These are phyloP conservation scores for Magnolia changhungtana DNA, from an alignment of 164 flowering plant genomes.

Conservation along the genomic window DNA sequence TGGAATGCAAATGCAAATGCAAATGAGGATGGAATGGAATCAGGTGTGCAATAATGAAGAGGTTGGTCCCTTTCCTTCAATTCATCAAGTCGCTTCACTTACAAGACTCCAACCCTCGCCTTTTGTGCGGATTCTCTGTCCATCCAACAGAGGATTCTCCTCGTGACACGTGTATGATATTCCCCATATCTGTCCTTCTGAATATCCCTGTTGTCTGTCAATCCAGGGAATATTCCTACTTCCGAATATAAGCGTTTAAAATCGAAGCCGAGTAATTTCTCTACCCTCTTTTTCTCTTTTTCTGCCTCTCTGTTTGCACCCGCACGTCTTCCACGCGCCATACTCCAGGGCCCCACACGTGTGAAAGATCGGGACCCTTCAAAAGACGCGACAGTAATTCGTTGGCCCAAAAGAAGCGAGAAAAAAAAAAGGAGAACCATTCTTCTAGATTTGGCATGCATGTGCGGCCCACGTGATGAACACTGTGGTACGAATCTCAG, in stretches of 20 bases:
- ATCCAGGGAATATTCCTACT: constrained; percentile 1
- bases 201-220: constrained; percentile 72
- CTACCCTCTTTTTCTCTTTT: background rate
- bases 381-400: background rate
- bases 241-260: constrained; percentile 10
- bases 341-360: background rate
- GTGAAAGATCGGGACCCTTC: background rate
- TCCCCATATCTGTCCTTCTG: constrained; percentile 40
- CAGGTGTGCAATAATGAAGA: constrained; percentile 30
- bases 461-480: too few species aligned
- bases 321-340: background rate
- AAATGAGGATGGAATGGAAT: constrained; percentile 8
- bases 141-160: constrained; percentile 35
- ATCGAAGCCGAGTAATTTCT: constrained; percentile 19
- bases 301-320: background rate
- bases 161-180: constrained; percentile 50
- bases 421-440: too few species aligned
- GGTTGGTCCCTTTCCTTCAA: constrained; percentile 50
- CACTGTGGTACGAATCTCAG: too few species aligned
- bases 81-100: constrained; percentile 34
- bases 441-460: too few species aligned
- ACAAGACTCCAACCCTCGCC: constrained; percentile 70
- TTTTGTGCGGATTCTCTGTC: constrained; percentile 55
- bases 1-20: constrained; percentile 25
- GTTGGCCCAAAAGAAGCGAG: background rate